Conservation (phyloP, 352 stramenopile genomes). For the Globisporangium yorkense region DNA sequence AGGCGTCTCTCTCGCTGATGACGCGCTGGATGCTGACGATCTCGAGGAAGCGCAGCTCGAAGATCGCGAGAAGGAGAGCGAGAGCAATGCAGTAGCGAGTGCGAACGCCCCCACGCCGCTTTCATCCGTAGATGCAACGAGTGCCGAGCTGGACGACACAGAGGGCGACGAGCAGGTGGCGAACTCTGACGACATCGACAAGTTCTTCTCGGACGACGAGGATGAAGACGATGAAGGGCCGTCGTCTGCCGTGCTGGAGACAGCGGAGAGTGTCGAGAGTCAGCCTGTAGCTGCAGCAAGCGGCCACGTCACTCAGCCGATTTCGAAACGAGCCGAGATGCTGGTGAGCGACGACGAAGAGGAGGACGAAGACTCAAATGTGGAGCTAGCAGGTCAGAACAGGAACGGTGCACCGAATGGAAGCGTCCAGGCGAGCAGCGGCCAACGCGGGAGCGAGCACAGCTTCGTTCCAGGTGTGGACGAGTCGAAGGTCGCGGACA, state of each 20-base stretch:
- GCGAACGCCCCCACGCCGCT: not conserved
- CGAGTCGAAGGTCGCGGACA: not conserved
- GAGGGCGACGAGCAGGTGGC: conserved; percentile 6
- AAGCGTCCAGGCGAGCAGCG: not conserved
- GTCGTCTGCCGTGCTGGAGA: conserved; percentile 13
- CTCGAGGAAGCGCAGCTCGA: not conserved
- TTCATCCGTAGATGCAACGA: not conserved
- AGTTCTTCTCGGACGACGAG: conserved; percentile 72
- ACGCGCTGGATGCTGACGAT: not conserved
- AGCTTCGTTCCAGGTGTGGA: not conserved
- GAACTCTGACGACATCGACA: conserved; percentile 46
- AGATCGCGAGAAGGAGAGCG: not conserved
- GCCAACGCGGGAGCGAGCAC: not conserved
- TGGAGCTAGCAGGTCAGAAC: not conserved
- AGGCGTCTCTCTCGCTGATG: not conserved
- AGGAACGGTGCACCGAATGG: not conserved
- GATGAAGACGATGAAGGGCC: conserved; percentile 44
- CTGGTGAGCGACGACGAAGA: conserved; percentile 24
- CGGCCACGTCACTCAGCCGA: not conserved
- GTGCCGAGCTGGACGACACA: not conserved
- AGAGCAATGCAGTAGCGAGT: not conserved
- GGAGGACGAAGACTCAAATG: not conserved
- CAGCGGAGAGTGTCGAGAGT: not conserved
- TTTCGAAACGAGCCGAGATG: conserved; percentile 10
- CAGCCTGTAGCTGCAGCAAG: not conserved